Evolutionary conservation across 1,284 basidiomycete species (phyloP).

Genomic region (Pseudozyma thailandica): DNA sequence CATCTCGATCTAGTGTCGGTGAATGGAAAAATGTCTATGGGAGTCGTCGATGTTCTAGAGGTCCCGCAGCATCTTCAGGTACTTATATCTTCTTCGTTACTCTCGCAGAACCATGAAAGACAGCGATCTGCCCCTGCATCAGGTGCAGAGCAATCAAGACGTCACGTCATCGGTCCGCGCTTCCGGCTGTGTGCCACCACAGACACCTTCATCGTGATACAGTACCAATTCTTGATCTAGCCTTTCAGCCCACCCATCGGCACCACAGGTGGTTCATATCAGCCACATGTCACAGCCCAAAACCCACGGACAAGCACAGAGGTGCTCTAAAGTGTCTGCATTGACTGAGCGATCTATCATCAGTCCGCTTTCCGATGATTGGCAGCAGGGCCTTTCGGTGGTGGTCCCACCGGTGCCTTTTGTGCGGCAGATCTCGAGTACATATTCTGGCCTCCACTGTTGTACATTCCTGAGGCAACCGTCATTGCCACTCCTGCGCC

Average conservation of each 20-base stretch:
- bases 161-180: too few relatives aligned
- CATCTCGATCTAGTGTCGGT: constrained; percentile 4
- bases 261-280: too few relatives aligned
- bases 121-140: too few relatives aligned
- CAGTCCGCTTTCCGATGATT: constrained; percentile 38
- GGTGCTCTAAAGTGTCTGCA: background rate
- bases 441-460: constrained; percentile 29
- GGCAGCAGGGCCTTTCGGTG: constrained; percentile 32
- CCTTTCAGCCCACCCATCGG: too few relatives aligned
- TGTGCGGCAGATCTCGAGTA: constrained; percentile 19
- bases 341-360: background rate
- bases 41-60: background rate
- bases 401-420: constrained; percentile 22
- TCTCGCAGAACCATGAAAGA: too few relatives aligned
- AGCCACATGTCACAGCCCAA: too few relatives aligned
- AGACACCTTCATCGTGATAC: too few relatives aligned
- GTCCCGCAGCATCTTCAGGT: too few relatives aligned
- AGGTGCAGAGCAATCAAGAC: too few relatives aligned
- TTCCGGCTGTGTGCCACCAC: too few relatives aligned
- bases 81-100: too few relatives aligned
- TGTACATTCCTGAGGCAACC: constrained; percentile 30
- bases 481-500: constrained; percentile 10
- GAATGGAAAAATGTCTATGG: background rate
- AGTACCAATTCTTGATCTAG: too few relatives aligned
- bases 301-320: background rate